phyloP scores from a whole-genome alignment of 2,329 filamentous ascomycete genomes.

The Microcyclospora pomicola region DNA sequence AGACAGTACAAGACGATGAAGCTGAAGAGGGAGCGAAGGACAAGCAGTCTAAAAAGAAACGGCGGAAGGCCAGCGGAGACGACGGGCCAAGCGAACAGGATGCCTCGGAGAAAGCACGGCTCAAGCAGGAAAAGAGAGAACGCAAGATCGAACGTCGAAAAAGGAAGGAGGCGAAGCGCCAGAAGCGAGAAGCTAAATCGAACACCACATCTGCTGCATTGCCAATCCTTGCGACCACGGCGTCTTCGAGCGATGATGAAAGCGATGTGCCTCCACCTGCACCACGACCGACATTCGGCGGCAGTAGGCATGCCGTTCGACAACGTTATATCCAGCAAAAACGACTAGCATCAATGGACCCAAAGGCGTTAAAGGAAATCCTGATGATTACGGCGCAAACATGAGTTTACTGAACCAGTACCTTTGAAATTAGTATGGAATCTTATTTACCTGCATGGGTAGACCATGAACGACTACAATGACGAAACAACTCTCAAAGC shows the following conservation, averaged over 20 bases:
- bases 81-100: constrained; percentile 7
- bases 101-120: constrained; percentile 18
- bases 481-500: too few species aligned
- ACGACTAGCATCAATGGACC: constrained; percentile 66
- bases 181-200: constrained; percentile 28
- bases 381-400: constrained; percentile 50
- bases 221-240: not conserved
- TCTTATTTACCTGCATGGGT: too few species aligned
- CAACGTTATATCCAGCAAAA: constrained; percentile 82
- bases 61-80: constrained; percentile 5
- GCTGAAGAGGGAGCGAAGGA: constrained; percentile 26
- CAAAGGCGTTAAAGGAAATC: constrained; percentile 73
- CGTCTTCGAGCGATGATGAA: constrained; percentile 9
- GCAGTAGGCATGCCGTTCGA: constrained; percentile 54
- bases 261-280: constrained; percentile 20
- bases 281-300: constrained; percentile 12
- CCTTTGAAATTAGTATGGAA: too few species aligned
- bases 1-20: constrained; percentile 9
- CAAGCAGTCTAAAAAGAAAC: constrained; percentile 20
- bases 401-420: not conserved
- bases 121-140: constrained; percentile 34
- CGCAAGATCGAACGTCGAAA: constrained; percentile 31
- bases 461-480: too few species aligned
- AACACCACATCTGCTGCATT: too few species aligned
- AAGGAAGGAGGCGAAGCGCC: constrained; percentile 38